Base-by-base conservation (phyloP, 352 stramenopile species). In the Phytophthora fragariaefolia region DNA sequence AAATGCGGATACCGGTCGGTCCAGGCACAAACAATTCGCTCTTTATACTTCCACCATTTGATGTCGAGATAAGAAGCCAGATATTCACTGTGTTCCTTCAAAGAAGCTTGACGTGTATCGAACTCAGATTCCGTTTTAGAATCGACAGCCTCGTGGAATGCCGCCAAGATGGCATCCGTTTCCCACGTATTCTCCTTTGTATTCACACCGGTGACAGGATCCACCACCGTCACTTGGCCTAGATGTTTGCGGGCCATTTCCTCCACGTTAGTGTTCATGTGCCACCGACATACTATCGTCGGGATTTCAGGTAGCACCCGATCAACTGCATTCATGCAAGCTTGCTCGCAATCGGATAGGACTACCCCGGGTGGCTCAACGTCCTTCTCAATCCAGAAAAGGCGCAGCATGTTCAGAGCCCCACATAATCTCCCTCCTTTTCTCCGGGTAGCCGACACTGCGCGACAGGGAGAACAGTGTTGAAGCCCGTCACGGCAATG, bases 351-450 rank as follows among this genome's bases (percentile, higher is more conserved):
- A 7, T 63, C 40, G 0, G 49, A 59, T 0, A 65, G 26, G 13
- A 69, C 57, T 1, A 73, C 46, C 0, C 45, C 4, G 2, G 60
- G 50, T 6, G 23, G 4, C 4, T 48, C 18, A 1, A 71, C 23
- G 3, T 61, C 30, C 2, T 56, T 55, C 20, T 64, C 46, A 10
- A 48, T 46, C 24, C 66, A 43, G 28, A 67, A 36, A 0, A 58
- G 1, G 2, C 49, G 40, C 2, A 68, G 22, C 20, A 64, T 71
- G 15, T 69, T 66, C 1, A 76, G 24, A 3, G 57, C 52, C 58
- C 50, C 13, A 51, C 24, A 52, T 57, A 73, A 26, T 70, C 64
- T 15, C 59, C 30, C 45, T 72, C 40, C n/a, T 32, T 43, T 42
- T 71, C 48, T 13, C 38, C 6, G 0, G 51, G 51, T 24, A 48